Percentiles rank a stretch among this genome's conserved stretches.
These are phyloP conservation scores for Elsinoe ampelina DNA, from an alignment of 2,329 filamentous ascomycete genomes.

Conservation along the genomic window DNA sequence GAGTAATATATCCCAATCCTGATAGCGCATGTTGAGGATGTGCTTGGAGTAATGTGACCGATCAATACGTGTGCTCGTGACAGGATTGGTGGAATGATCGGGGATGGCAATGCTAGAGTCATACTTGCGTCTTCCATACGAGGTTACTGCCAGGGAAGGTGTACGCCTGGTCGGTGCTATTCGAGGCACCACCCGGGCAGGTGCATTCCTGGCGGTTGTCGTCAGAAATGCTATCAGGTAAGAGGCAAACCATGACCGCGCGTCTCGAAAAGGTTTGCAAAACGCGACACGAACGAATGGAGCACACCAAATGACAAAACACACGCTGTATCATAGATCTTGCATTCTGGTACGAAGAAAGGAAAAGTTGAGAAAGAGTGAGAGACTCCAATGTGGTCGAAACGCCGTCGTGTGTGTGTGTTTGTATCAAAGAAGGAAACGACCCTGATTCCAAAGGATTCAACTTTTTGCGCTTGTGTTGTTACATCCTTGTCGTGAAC, in stretches of 20 bases:
- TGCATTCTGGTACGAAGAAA: conserved; percentile 10
- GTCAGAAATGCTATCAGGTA: too few relatives aligned
- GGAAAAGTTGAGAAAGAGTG: conserved; percentile 3
- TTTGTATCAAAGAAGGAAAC: conserved; percentile 6
- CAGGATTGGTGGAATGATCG: too few relatives aligned
- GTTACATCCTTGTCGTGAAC: conserved; percentile 10
- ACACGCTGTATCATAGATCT: not conserved
- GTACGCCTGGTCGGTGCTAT: too few relatives aligned
- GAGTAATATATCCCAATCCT: conserved; percentile 77
- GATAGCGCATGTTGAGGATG: conserved; percentile 60
- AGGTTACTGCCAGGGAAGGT: too few relatives aligned
- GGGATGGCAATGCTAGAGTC: too few relatives aligned
- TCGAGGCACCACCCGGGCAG: too few relatives aligned
- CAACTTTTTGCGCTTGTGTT: conserved; percentile 6
- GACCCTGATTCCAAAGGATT: not conserved
- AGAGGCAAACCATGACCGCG: too few relatives aligned
- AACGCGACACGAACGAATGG: not conserved
- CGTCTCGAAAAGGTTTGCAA: not conserved
- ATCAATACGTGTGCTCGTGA: too few relatives aligned
- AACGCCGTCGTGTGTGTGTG: conserved; percentile 4
- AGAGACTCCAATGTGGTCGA: not conserved
- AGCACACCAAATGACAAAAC: not conserved
- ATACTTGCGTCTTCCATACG: too few relatives aligned
- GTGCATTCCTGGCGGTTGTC: too few relatives aligned
- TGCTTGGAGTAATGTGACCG: not conserved